Evolutionary conservation across 2,329 filamentous ascomycete genomes (phyloP).

Genomic region (Escovopsis weberi): DNA sequence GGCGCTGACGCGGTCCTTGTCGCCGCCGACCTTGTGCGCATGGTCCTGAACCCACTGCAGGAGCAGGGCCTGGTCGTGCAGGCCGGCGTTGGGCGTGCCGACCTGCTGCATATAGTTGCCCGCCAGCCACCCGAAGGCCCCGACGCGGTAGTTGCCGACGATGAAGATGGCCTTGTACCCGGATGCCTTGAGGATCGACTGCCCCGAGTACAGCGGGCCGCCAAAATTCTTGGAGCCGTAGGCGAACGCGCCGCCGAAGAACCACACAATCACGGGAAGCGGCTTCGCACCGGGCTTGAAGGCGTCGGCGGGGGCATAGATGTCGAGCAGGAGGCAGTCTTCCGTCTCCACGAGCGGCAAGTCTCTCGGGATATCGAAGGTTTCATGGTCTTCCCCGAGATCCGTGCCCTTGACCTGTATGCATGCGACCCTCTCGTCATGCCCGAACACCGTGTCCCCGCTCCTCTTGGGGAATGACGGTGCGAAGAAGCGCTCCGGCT

Average conservation of each 20-base stretch:
- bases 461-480: neutral
- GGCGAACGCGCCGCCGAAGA: conserved; percentile 31
- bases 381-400: conserved; percentile 1
- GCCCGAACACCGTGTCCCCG: no score
- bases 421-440: neutral
- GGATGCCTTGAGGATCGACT: conserved; percentile 19
- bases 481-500: conserved; percentile 2
- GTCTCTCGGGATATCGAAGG: neutral
- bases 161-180: conserved; percentile 29
- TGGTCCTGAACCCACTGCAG: conserved; percentile 35
- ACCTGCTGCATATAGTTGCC: conserved; percentile 27
- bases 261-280: conserved; percentile 30
- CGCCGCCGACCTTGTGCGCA: conserved; percentile 31
- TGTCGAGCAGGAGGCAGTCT: conserved; percentile 35
- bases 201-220: conserved; percentile 22
- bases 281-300: conserved; percentile 19
- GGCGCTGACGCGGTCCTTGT: conserved; percentile 29
- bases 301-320: conserved; percentile 30
- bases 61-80: conserved; percentile 28
- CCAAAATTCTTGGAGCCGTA: conserved; percentile 26
- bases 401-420: neutral
- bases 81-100: conserved; percentile 27
- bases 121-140: conserved; percentile 32
- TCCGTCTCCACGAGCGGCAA: conserved; percentile 14
- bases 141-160: conserved; percentile 32